Conservation (phyloP, 1,139 yeast genomes). For the Nakaseomyces glabratus region DNA sequence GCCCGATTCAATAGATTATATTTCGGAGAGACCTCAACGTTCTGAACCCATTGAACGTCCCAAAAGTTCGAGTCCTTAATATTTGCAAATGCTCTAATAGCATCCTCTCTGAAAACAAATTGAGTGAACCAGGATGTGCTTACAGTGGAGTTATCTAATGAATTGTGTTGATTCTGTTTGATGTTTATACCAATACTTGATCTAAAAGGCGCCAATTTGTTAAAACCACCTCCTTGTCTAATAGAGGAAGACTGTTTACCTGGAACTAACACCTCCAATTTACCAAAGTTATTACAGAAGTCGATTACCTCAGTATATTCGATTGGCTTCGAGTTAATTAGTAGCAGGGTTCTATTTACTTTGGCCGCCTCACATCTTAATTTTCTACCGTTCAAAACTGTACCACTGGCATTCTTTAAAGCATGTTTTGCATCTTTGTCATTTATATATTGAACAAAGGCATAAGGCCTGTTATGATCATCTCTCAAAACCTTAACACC, state of each 20-base stretch:
- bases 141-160: constrained; percentile 24
- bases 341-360: constrained; percentile 74
- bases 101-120: constrained; percentile 82
- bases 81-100: constrained; percentile 74
- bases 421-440: constrained; percentile 68
- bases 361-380: constrained; percentile 86
- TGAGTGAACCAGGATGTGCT: constrained; percentile 72
- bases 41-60: constrained; percentile 79
- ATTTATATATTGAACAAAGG: constrained; percentile 77
- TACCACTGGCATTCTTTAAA: constrained; percentile 57
- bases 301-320: constrained; percentile 32
- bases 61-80: constrained; percentile 45
- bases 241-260: constrained; percentile 30
- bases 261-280: constrained; percentile 57
- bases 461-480: constrained; percentile 77
- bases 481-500: constrained; percentile 84
- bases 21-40: constrained; percentile 44
- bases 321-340: constrained; percentile 29
- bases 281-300: constrained; percentile 51
- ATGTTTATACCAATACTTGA: too few relatives aligned
- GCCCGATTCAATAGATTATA: too few relatives aligned
- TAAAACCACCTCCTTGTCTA: too few relatives aligned
- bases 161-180: constrained; percentile 3
- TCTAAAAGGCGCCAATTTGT: too few relatives aligned
- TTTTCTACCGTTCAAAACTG: constrained; percentile 60